These are phyloP conservation scores for Tylopilus sp. DNA, from an alignment of 768 basidiomycete genomes.

Conservation along the genomic window DNA sequence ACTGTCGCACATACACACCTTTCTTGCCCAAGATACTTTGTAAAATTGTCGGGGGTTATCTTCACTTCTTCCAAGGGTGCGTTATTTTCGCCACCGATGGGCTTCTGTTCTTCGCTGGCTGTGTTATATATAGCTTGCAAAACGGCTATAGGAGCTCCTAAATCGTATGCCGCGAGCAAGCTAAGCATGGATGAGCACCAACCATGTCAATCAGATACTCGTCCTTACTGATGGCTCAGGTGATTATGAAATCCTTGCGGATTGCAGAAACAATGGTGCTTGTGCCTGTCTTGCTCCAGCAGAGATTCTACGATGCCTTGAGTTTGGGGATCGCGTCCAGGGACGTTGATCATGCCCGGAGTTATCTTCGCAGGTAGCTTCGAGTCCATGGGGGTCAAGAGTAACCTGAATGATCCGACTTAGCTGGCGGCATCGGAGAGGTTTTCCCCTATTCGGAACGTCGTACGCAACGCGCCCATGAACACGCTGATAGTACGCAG, in stretches of 20 bases:
- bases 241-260: conserved; percentile 52
- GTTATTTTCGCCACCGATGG: conserved; percentile 36
- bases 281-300: conserved; percentile 44
- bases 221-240: conserved; percentile 52
- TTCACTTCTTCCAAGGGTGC: conserved; percentile 7
- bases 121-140: conserved; percentile 49
- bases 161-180: conserved; percentile 53
- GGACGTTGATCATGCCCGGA: conserved; percentile 44
- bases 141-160: conserved; percentile 45
- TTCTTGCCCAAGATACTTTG: conserved; percentile 45
- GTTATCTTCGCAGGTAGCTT: conserved; percentile 19
- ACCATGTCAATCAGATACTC: not conserved
- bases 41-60: conserved; percentile 47
- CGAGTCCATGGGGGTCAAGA: not conserved
- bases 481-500: too few species aligned
- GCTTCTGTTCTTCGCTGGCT: conserved; percentile 37
- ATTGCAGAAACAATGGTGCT: conserved; percentile 50
- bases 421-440: too few species aligned
- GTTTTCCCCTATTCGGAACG: not conserved
- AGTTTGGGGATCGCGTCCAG: conserved; percentile 43
- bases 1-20: conserved; percentile 35
- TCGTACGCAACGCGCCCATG: not conserved
- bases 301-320: conserved; percentile 43
- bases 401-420: not conserved
- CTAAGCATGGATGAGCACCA: conserved; percentile 26